Conservation (phyloP, 495 filamentous ascomycete species). For the Pseudotulostoma volvatum region DNA sequence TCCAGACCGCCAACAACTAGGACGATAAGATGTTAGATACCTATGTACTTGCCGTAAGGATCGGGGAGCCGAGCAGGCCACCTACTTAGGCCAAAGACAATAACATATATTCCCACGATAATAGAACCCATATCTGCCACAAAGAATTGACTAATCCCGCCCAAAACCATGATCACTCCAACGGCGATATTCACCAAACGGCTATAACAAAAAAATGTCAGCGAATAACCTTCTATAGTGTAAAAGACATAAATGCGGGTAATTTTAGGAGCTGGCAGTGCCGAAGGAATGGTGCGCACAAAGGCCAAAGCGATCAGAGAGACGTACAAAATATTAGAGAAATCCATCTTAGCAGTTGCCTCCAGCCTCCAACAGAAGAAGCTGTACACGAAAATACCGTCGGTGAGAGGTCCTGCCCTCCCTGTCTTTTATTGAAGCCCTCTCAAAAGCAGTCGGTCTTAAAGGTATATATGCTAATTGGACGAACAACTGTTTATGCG, state of each 20-base stretch:
- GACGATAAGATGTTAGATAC: not conserved
- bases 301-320: not conserved
- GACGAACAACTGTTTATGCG: too few relatives aligned
- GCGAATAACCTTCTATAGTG: too few relatives aligned
- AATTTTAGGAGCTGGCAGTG: slow-evolving; percentile 2
- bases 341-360: slow-evolving; percentile 41
- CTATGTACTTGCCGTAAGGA: not conserved
- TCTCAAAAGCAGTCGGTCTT: too few relatives aligned
- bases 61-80: not conserved
- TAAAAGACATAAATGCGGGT: slow-evolving; percentile 10
- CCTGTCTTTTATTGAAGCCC: too few relatives aligned
- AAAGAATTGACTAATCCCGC: slow-evolving; percentile 80
- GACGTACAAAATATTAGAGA: slow-evolving; percentile 43
- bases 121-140: slow-evolving; percentile 29
- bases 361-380: too few relatives aligned
- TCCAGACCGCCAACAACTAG: slow-evolving; percentile 41
- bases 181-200: slow-evolving; percentile 88
- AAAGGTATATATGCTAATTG: too few relatives aligned
- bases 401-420: too few relatives aligned
- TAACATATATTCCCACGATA: slow-evolving; percentile 71
- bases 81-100: slow-evolving; percentile 79
- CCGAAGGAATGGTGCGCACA: not conserved
- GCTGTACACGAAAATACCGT: too few relatives aligned
- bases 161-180: slow-evolving; percentile 74
- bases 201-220: slow-evolving; percentile 26